Evolutionary conservation across 1,284 basidiomycete species (phyloP), one percentile per base, ranked within the genome.

Genomic region (Gastroboletus turbinatus): DNA sequence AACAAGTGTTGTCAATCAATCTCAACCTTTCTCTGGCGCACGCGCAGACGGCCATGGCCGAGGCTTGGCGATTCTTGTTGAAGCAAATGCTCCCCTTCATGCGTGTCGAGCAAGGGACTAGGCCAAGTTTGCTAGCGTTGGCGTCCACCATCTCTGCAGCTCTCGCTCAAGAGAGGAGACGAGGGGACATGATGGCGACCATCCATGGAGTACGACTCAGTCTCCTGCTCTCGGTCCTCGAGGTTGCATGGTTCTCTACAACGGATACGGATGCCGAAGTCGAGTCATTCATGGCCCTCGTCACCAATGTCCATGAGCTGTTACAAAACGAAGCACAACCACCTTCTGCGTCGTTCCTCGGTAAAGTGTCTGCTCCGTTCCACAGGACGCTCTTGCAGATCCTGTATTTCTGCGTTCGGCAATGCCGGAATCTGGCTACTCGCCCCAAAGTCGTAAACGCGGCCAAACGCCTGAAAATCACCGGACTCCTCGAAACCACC

Each of bases 21-120:
- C 78, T 92, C 60, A 93, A 95, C 68, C 82, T 94, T 62, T 95
- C 93, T 1, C 75, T 96, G 44, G 79, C 92, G 32, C 89, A 96
- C 63, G 82, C 90, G 2, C 90, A 95, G 70, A 83, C 83, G 4
- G 76, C 83, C 1, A 77, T 94, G 46, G 83, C 88, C 0, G 85
- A 92, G 55, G 83, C 92, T 4, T 96, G 92, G 91, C 84, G 87
- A 46, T 79, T 81, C 49, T 72, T 96, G 42, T 74, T 95, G 33
- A 83, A 84, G 42, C 82, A 85, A 58, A 76, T 83, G 3, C 74
- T 83, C 10, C 82, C 88, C 0, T 88, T 85, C 70, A 72, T 91
- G 19, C 81, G 87, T 30, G 82, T 80, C 5, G 83, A 89, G 56
- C 51, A 60, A 50, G 67, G 76, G 7, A 78, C 85, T 16, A 77